Evolutionary conservation across 2,329 filamentous ascomycete genomes (phyloP), one percentile per base, ranked within the genome.

Genomic region (Sarocladium strictum): DNA sequence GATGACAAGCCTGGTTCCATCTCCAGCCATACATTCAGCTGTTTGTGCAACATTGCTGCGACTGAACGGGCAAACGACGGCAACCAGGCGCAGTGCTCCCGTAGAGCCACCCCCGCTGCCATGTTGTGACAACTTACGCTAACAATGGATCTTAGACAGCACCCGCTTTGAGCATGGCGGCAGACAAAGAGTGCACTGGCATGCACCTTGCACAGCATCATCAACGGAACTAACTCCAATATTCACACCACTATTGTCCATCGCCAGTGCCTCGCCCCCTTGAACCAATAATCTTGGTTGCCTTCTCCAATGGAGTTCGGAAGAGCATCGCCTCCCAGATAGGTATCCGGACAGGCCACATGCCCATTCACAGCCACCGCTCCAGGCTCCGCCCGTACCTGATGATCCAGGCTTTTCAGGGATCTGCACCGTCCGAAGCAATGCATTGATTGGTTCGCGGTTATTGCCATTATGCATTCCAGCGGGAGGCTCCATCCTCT

Each of bases 371-470:
- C 40, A 43, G 40, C 40, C 40, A 43, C 40, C 21, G 6, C 17
- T 43, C 40, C 17, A 21, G 40, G 40, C 40, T 43, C 40, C 40
- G 40, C 40, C 40, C 17, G 40, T 43, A 43, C 40, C 40, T 32
- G 43, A 49, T 49, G 43, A 49, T 27, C 43, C 23, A 49, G 19
- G 14, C 40, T 23, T 32, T 43, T 12, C 43, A 49, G 43, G 43
- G 43, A 49, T 49, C 43, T 49, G 24, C 43, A 29, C 6, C 24
- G 21, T 32, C 14, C 26, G 17, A 49, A 24, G 43, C 43, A 49
- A 27, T 15, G 43, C 23, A 5, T 49, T 49, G 6, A 49, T 49
- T 49, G 43, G 43, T 49, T 49, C 43, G n/a, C 43, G 23, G 43
- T 24, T 49, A 23, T 49, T 23, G 23, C 21, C 40, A 32, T 49